Conservation (phyloP, 2,329 filamentous ascomycete species). For the Epichloe bromicola region DNA sequence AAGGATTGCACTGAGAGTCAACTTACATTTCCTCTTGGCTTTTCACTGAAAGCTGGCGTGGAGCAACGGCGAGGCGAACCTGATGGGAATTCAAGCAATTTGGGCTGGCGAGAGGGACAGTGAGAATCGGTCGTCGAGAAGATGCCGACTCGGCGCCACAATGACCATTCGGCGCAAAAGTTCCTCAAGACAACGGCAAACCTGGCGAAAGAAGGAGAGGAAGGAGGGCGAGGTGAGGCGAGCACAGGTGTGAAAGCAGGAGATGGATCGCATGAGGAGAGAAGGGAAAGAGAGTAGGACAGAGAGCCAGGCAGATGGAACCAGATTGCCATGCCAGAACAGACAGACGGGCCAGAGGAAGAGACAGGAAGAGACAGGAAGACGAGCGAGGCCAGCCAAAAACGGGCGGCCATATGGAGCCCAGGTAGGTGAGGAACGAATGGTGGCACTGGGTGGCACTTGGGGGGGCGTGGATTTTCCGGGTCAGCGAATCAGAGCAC, state of each 20-base stretch:
- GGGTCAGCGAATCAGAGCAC: background rate
- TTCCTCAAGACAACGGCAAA: background rate
- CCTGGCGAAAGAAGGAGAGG: background rate
- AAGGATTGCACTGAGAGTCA: no score
- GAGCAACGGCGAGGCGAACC: background rate
- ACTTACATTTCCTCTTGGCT: background rate
- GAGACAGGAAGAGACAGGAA: background rate
- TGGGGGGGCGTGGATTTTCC: background rate
- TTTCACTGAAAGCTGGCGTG: background rate
- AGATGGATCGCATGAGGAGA: background rate
- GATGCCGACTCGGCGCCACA: background rate
- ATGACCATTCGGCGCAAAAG: background rate
- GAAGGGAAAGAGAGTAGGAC: background rate
- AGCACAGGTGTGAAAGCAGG: background rate
- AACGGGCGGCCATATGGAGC: background rate
- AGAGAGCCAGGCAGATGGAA: slow-evolving; percentile 1
- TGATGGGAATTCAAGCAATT: background rate
- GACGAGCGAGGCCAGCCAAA: background rate
- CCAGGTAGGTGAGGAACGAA: background rate
- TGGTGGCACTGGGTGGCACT: background rate
- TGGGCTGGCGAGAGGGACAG: background rate
- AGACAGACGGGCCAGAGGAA: background rate
- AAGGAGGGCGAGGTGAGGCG: background rate
- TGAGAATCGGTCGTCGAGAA: background rate
- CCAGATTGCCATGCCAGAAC: background rate